Conservation (phyloP, 106 monocot genomes). For the Chionographis japonica region DNA sequence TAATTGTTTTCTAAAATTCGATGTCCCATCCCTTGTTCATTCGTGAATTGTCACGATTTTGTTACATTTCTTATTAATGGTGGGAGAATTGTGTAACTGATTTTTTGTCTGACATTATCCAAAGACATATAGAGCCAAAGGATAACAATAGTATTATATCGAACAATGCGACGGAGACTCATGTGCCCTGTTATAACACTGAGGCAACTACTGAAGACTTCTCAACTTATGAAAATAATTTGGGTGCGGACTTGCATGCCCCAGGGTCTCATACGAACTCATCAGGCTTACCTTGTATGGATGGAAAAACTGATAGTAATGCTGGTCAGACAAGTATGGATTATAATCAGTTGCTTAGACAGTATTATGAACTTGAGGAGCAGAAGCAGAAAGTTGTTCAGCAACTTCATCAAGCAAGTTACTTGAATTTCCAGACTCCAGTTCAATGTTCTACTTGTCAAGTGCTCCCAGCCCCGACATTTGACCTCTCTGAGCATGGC, state of each 20-base stretch:
- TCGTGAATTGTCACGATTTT: too few species aligned
- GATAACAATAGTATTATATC: background rate
- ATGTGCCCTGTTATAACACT: background rate
- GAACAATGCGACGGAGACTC: conserved; percentile 7
- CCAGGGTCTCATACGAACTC: conserved; percentile 11
- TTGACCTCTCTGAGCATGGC: conserved; percentile 10
- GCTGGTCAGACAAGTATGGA: conserved; percentile 26
- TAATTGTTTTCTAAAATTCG: too few species aligned
- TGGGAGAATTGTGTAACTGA: too few species aligned
- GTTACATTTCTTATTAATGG: too few species aligned
- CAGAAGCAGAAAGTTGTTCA: conserved; percentile 45
- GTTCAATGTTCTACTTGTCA: conserved; percentile 11
- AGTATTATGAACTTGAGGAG: conserved; percentile 72
- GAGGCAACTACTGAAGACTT: conserved; percentile 12
- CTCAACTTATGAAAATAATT: conserved; percentile 19
- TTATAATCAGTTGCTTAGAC: conserved; percentile 40
- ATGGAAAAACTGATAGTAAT: conserved; percentile 7
- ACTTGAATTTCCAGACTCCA: conserved; percentile 34
- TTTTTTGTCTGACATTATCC: background rate
- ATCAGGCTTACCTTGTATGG: conserved; percentile 1
- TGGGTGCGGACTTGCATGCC: background rate
- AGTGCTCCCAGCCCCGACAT: conserved; percentile 14
- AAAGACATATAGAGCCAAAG: conserved; percentile 22
- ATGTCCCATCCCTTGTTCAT: too few species aligned
- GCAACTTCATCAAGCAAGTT: conserved; percentile 51